Base-by-base conservation (phyloP, 1,284 basidiomycete species). In the Vanrija humicola region DNA sequence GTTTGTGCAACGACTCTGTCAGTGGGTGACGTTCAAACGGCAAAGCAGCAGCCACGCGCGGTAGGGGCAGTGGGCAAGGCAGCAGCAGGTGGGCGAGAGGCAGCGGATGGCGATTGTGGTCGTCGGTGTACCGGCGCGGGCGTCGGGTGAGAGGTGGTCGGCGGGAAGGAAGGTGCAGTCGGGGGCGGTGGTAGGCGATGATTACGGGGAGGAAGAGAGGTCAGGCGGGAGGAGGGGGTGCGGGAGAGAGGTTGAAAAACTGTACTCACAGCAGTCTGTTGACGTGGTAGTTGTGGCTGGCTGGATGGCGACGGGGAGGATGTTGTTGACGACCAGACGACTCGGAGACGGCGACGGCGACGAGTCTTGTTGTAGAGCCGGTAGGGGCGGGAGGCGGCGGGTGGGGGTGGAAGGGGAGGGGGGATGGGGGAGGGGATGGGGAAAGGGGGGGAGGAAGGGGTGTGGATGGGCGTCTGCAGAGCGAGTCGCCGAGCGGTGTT, bases 181-280 rank as follows among this genome's bases (percentile, higher is more conserved):
- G 46, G 10, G 15, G 38, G 34, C 34, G 18, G 16, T 43, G 43
- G 48, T 50, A 14, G 28, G 18, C 18, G 42, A 14, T 19, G n/a
- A 46, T 19, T 4, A 38, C 38, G 26, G 25, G n/a, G 38, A 40
- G 45, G 46, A 52, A 43, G 38, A 48, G 48, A 43, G 48, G 56
- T 59, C 54, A 59, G 58, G 55, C 54, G 54, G 38, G 34, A 15
- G 28, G 54, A 50, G 53, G 58, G 46, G 53, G 38, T 26, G 51
- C 19, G 21, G 48, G 38, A 40, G 14, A 23, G 50, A 52, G 21
- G 44, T 14, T 34, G 28, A 39, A 18, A 28, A 46, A 15, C 34
- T 19, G 34, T 45, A 46, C 16, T 39, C 44, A 21, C 19, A 46
- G 50, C 28, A 45, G 46, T 19, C 16, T 47, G 42, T 16, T 23